Base-by-base conservation (phyloP, 2,329 filamentous ascomycete species). In the Ophiocordyceps camponoti-floridani region DNA sequence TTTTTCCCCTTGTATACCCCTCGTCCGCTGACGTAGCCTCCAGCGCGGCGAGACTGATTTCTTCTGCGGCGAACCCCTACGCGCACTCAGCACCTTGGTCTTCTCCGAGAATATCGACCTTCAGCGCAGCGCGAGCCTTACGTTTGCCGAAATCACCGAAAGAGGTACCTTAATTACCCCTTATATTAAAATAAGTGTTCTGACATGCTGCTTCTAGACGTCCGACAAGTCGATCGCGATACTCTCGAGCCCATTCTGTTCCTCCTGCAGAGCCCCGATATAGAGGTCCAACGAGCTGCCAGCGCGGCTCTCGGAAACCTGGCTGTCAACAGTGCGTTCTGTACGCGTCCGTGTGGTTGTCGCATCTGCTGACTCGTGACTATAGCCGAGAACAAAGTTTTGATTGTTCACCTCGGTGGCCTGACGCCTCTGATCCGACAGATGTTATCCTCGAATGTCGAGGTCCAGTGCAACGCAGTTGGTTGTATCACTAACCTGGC, bases 81-180 rank as follows among this genome's bases (percentile, higher is more conserved):
- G 84, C 64, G 89, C 91, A 41, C 69, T 98, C 46, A 95, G 86
- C 64, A 98, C 89, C 12, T 75, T 98, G 26, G 91, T 98, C 47
- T 98, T 94, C 62, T 98, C 91, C 47, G 88, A 96, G 64, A 98
- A 98, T 67, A 88, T 98, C 60, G 91, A 98, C 62, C 73, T 98
- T 44, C 91, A 98, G 67, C 77, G 91, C 52, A 96, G 91, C 66
- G 91, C 91, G 44, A 96, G 89, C 62, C 75, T 98, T 62, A 98
- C 91, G 2, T 98, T 98, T 71, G 91, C 91, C 48, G 91, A 98
- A 63, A 98, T 98, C 53, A 98, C 91, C 37, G 91, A 98, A 66
- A 70, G 89, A 85, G 89, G 91, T 95, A 73, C 55, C 70, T 53
- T 27, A 7, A 9, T 19, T 3, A 6, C 14, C 18, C 42, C 28